A percentile compares a stretch with the other conserved stretches of the same genome.
phyloP scores from a whole-genome alignment of 2,329 filamentous ascomycete genomes.

The Calonectria leucothoes region DNA sequence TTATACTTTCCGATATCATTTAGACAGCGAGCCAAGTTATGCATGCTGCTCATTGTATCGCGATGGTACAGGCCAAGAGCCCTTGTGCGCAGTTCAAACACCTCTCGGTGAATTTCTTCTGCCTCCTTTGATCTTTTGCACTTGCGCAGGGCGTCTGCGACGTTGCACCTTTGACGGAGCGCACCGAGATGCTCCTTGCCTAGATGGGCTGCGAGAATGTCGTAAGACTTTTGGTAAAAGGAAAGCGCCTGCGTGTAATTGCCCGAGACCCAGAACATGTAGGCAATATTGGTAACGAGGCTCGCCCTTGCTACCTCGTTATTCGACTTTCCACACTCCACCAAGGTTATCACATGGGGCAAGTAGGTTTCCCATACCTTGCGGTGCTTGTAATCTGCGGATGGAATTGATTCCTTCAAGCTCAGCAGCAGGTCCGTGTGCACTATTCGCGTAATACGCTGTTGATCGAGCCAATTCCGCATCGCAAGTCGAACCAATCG shows the following conservation, averaged over 20 bases:
- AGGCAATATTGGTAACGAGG: neutral
- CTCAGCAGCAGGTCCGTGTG: constrained; percentile 16
- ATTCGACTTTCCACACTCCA: neutral
- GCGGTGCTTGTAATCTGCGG: constrained; percentile 27
- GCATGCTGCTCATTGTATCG: neutral
- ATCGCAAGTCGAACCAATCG: constrained; percentile 46
- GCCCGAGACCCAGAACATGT: neutral
- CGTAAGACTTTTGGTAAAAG: neutral
- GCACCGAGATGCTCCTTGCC: neutral
- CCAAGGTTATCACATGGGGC: constrained; percentile 30
- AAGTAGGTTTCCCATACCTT: constrained; percentile 38
- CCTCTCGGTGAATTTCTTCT: neutral
- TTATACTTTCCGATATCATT: neutral
- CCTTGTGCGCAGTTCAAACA: neutral
- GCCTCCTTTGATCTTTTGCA: constrained; percentile 30
- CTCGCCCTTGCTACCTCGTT: neutral
- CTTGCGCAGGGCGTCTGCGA: neutral
- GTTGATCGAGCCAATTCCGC: constrained; percentile 41
- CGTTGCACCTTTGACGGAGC: neutral
- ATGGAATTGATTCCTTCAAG: constrained; percentile 25
- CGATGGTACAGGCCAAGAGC: neutral
- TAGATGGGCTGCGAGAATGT: neutral
- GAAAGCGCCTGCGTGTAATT: constrained; percentile 29
- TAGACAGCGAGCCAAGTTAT: neutral
- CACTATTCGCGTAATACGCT: constrained; percentile 10